Conservation (phyloP, 257 asterid genomes). For the Gentiana dahurica region DNA sequence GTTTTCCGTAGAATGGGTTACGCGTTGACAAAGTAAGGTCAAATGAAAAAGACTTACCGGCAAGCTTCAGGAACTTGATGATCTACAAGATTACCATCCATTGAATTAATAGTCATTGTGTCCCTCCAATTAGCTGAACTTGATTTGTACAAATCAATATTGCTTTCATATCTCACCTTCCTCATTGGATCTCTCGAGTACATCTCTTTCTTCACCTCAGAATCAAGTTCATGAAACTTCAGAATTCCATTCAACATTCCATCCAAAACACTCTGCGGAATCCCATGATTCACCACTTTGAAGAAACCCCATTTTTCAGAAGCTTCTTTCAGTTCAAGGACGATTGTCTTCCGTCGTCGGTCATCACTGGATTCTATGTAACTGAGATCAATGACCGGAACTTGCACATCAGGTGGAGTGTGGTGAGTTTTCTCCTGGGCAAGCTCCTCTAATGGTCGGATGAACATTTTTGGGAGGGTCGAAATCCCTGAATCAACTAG, state of each 20-base stretch:
- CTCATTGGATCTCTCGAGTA: slow-evolving; percentile 22
- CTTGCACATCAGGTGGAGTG: slow-evolving; percentile 4
- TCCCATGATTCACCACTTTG: slow-evolving; percentile 54
- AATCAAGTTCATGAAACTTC: slow-evolving; percentile 51
- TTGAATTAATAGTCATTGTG: slow-evolving; percentile 32
- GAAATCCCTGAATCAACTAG: slow-evolving; percentile 21
- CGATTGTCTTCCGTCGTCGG: slow-evolving; percentile 13
- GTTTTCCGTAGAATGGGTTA: too few relatives aligned
- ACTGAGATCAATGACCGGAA: slow-evolving; percentile 40
- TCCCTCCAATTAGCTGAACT: slow-evolving; percentile 65
- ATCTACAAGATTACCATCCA: slow-evolving; percentile 14
- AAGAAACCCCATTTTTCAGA: slow-evolving; percentile 56
- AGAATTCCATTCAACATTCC: slow-evolving; percentile 41
- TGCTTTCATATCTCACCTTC: slow-evolving; percentile 46
- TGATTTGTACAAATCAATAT: slow-evolving; percentile 37
- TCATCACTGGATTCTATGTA: slow-evolving; percentile 2
- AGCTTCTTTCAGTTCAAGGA: slow-evolving; percentile 28
- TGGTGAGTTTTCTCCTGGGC: slow-evolving; percentile 16
- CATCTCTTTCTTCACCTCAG: slow-evolving; percentile 29
- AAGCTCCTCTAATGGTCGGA: slow-evolving; percentile 31
- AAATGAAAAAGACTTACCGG: slow-evolving; percentile 31
- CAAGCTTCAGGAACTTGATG: slow-evolving; percentile 47
- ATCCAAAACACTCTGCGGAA: slow-evolving; percentile 29
- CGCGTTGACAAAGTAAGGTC: too few relatives aligned
- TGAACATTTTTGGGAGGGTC: slow-evolving; percentile 19